Percentiles rank a stretch among this genome's conserved stretches.
phyloP scores from a whole-genome alignment of 179 eudicot species.

The Silene noctiflora region DNA sequence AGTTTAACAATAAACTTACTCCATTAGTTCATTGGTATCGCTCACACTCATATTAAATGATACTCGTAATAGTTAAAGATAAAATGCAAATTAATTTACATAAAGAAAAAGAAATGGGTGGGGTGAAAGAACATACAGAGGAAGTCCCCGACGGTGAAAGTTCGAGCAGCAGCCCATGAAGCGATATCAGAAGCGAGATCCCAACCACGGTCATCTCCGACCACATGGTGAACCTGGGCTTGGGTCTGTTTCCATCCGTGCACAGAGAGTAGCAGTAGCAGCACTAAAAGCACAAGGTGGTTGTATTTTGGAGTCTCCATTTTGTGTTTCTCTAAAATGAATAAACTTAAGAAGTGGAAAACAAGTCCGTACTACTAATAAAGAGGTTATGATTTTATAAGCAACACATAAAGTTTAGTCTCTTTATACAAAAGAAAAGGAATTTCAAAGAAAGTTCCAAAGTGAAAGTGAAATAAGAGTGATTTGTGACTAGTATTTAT shows the following conservation, averaged over 20 bases:
- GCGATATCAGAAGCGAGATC: constrained; percentile 42
- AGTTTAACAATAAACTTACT: too few relatives aligned
- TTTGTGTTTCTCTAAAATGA: background rate
- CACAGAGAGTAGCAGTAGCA: constrained; percentile 7
- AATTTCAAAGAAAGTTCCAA: background rate
- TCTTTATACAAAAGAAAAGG: too few relatives aligned
- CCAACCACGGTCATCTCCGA: constrained; percentile 72
- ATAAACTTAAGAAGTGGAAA: background rate
- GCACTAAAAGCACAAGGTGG: background rate
- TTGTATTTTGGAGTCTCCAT: constrained; percentile 21
- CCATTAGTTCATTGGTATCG: too few relatives aligned
- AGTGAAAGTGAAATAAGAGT: background rate
- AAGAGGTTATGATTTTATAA: background rate
- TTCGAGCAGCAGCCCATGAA: constrained; percentile 53
- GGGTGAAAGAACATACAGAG: constrained; percentile 43
- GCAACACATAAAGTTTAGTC: background rate
- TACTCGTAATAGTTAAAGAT: too few relatives aligned
- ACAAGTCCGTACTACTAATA: background rate
- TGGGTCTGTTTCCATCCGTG: constrained; percentile 30
- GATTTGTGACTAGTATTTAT: too few relatives aligned
- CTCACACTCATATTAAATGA: background rate
- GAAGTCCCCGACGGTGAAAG: constrained; percentile 70
- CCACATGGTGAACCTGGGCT: constrained; percentile 60
- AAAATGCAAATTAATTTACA: too few relatives aligned
- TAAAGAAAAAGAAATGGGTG: background rate